These are phyloP conservation scores for Sporisorium graminicola DNA, from an alignment of 1,284 basidiomycete species.

Conservation along the genomic window DNA sequence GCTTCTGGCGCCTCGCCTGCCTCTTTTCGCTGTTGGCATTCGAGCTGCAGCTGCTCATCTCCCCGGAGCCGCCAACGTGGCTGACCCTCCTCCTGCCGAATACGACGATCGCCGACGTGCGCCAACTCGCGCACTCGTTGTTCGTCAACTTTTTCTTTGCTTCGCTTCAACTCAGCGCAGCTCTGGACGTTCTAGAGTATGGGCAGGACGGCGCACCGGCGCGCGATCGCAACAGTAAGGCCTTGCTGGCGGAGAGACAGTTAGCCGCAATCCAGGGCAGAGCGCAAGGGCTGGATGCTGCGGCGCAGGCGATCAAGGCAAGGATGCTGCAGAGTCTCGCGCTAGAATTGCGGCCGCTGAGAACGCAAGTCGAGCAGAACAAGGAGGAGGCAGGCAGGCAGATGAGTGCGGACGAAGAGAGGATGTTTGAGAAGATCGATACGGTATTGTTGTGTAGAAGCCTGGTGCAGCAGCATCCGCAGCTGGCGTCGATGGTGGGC, in stretches of 20 bases:
- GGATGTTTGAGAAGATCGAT: constrained; percentile 21
- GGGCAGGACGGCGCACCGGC: constrained; percentile 15
- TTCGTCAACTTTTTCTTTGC: constrained; percentile 81
- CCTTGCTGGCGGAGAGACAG: constrained; percentile 6
- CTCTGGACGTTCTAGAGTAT: constrained; percentile 61
- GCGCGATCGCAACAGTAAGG: background rate
- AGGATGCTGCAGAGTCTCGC: constrained; percentile 10
- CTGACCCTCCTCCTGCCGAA: constrained; percentile 76
- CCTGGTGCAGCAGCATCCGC: constrained; percentile 25
- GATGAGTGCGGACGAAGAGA: constrained; percentile 22
- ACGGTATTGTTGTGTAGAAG: constrained; percentile 25
- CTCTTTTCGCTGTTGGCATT: constrained; percentile 49
- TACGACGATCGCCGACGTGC: constrained; percentile 79
- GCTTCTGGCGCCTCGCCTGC: constrained; percentile 63
- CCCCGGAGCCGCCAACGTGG: constrained; percentile 63
- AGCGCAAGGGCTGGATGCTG: constrained; percentile 2
- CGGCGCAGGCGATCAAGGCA: constrained; percentile 1
- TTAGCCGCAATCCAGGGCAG: constrained; percentile 15
- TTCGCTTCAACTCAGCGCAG: constrained; percentile 77
- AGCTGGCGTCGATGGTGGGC: background rate
- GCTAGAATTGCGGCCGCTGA: constrained; percentile 15
- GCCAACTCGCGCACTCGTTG: constrained; percentile 80
- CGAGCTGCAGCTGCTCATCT: constrained; percentile 64
- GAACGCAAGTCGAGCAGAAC: background rate
- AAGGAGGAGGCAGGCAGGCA: constrained; percentile 2